phyloP scores from a whole-genome alignment of 2,329 filamentous ascomycete species.

The Iodosphaeria phyllophila region DNA sequence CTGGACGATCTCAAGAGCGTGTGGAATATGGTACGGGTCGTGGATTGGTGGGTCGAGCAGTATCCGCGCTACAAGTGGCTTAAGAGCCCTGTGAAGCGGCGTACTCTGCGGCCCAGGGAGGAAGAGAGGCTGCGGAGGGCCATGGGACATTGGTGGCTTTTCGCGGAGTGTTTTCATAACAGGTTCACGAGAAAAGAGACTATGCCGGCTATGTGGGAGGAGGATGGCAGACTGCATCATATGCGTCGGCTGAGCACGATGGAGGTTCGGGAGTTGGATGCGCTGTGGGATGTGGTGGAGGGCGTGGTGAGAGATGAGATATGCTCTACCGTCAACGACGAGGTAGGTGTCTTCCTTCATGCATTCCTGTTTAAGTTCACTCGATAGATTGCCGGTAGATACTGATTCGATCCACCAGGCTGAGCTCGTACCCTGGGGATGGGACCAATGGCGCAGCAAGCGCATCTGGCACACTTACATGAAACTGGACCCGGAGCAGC shows the following conservation, averaged over 20 bases:
- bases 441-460: constrained; percentile 10
- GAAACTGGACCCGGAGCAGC: constrained; percentile 28
- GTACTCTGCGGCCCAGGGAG: constrained; percentile 23
- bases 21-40: constrained; percentile 12
- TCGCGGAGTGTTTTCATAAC: constrained; percentile 30
- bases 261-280: constrained; percentile 12
- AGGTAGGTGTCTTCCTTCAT: constrained; percentile 6
- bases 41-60: constrained; percentile 20
- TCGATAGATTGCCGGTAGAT: too few relatives aligned
- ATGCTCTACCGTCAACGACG: constrained; percentile 10
- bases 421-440: constrained; percentile 12
- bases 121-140: constrained; percentile 27
- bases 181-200: constrained; percentile 14
- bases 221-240: constrained; percentile 9
- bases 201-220: constrained; percentile 7
- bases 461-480: constrained; percentile 18
- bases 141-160: constrained; percentile 35
- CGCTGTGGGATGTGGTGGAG: constrained; percentile 8
- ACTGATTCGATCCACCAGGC: constrained; percentile 2
- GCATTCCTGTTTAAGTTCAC: not conserved
- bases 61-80: constrained; percentile 26
- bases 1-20: constrained; percentile 11
- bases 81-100: constrained; percentile 22
- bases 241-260: constrained; percentile 9
- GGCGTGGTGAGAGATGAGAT: constrained; percentile 11